Evolutionary conservation across 305 asterid species (phyloP).

Genomic region (Fraxinus xanthoxyloides): DNA sequence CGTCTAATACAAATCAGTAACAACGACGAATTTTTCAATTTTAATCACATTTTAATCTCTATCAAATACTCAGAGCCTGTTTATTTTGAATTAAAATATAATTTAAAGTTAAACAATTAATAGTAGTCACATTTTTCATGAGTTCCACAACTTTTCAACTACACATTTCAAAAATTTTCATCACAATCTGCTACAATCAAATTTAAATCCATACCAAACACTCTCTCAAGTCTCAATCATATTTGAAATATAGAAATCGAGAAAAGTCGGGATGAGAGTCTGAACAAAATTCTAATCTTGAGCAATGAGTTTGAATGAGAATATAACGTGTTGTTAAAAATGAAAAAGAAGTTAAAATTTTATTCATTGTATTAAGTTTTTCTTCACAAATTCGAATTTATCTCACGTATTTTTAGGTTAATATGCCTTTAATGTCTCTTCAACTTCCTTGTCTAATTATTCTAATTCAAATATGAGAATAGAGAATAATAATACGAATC

Average conservation of each 20-base stretch:
- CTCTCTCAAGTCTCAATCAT: neutral
- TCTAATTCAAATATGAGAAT: neutral
- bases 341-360: neutral
- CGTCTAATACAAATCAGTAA: no score
- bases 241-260: neutral
- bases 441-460: neutral
- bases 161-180: no score
- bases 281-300: neutral
- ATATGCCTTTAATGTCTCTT: neutral
- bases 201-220: no score
- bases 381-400: neutral
- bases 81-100: no score
- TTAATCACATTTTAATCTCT: no score
- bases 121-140: no score
- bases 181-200: no score
- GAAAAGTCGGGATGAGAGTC: neutral
- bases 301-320: neutral
- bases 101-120: no score
- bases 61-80: neutral
- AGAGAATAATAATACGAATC: neutral
- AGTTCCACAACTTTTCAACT: no score
- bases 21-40: no score
- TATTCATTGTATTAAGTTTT: neutral
- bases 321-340: neutral
- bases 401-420: neutral